phyloP scores from a whole-genome alignment of 2,329 filamentous ascomycete genomes.

The Paecilomyces formosus region DNA sequence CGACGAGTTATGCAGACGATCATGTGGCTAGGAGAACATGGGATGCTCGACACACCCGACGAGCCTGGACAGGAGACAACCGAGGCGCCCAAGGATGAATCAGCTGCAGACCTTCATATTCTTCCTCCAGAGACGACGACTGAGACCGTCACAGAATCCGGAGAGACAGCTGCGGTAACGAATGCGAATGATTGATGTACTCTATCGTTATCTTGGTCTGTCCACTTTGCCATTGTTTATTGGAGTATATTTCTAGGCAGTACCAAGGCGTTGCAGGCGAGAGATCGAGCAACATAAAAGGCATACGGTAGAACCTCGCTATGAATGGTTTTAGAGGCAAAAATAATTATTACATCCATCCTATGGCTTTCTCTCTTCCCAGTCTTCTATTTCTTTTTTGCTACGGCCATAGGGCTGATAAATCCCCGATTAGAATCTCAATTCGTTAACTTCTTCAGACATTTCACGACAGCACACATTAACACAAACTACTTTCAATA shows the following conservation, averaged over 20 bases:
- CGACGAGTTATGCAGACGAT: conserved; percentile 36
- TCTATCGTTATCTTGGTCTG: neutral
- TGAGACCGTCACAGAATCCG: neutral
- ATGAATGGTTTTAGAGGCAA: neutral
- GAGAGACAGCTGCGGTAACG: neutral
- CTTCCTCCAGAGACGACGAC: neutral
- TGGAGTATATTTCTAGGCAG: neutral
- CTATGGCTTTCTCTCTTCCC: neutral
- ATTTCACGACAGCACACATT: too few species aligned
- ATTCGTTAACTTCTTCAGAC: too few species aligned
- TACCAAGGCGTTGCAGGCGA: neutral
- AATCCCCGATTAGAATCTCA: too few species aligned
- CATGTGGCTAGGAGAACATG: conserved; percentile 33
- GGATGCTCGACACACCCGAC: conserved; percentile 25
- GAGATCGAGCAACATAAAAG: neutral
- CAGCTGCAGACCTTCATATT: neutral
- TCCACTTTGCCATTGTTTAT: too few species aligned
- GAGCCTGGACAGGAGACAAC: conserved; percentile 5
- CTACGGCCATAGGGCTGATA: too few species aligned
- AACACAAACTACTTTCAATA: too few species aligned
- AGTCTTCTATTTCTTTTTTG: too few species aligned
- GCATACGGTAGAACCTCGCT: neutral
- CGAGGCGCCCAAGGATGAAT: neutral
- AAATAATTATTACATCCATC: neutral
- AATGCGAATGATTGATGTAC: neutral